Conservation (phyloP, 164 flowering plant species). For the Piper betle region DNA sequence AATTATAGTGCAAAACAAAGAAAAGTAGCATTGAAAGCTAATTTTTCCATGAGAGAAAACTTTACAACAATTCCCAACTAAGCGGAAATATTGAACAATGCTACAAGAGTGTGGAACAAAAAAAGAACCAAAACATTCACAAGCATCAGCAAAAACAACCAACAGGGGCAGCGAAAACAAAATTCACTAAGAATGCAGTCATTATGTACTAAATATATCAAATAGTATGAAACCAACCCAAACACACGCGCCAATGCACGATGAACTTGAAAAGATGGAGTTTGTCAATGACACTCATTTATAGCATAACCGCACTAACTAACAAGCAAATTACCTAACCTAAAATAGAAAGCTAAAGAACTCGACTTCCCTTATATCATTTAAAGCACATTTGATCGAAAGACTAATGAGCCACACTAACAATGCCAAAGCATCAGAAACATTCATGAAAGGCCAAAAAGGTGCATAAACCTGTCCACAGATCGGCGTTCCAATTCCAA, state of each 20-base stretch:
- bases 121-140: neutral
- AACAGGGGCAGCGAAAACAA: too few relatives aligned
- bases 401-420: too few relatives aligned
- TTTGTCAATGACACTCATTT: neutral
- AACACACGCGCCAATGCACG: neutral
- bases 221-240: too few relatives aligned
- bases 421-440: too few relatives aligned
- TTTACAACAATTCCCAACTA: too few relatives aligned
- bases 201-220: neutral
- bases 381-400: neutral
- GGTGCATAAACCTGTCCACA: conserved; percentile 40
- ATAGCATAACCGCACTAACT: neutral
- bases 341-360: neutral
- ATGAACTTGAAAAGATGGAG: neutral
- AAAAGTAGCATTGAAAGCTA: too few relatives aligned
- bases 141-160: neutral
- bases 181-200: neutral
- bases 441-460: neutral
- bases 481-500: conserved; percentile 67
- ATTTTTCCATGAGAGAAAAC: too few relatives aligned
- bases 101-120: too few relatives aligned
- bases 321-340: neutral
- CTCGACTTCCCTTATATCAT: too few relatives aligned
- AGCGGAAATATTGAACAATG: too few relatives aligned
- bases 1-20: too few relatives aligned